Conservation (phyloP, 331 rosid species). For the Malus hybrid region DNA sequence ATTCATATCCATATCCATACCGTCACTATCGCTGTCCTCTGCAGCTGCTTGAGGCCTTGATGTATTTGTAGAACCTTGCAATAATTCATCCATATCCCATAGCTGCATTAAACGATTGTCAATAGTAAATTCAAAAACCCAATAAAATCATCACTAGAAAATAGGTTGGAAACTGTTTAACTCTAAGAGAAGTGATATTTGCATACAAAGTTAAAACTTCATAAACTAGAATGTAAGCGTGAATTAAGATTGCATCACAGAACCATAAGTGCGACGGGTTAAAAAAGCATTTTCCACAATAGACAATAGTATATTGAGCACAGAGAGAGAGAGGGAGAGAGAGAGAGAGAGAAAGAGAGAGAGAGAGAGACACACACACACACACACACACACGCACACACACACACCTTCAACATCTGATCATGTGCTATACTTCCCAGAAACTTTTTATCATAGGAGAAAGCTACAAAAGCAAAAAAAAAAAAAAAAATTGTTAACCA, state of each 20-base stretch:
- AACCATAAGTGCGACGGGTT: background rate
- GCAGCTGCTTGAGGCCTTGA: conserved; percentile 16
- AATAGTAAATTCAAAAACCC: background rate
- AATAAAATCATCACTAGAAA: background rate
- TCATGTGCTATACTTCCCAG: conserved; percentile 81
- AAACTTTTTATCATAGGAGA: conserved; percentile 65
- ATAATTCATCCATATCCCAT: conserved; percentile 61
- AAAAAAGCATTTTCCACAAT: background rate
- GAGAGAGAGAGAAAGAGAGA: conserved; percentile 18
- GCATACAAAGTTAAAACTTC: background rate
- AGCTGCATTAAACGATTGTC: conserved; percentile 27
- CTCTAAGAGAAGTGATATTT: background rate
- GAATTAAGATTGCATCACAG: background rate
- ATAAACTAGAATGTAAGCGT: background rate
- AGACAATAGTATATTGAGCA: background rate
- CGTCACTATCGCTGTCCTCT: conserved; percentile 33
- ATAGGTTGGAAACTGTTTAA: background rate
- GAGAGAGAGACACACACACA: background rate
- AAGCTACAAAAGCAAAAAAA: conserved; percentile 50
- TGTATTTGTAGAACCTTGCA: conserved; percentile 34
- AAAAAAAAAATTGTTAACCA: conserved; percentile 13
- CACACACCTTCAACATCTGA: conserved; percentile 51
- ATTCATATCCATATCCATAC: conserved; percentile 45
- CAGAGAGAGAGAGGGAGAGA: conserved; percentile 8
- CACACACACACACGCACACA: background rate